Evolutionary conservation across 108 stramenopile genomes (phyloP), one percentile per base, ranked within the genome.

Genomic region (Fragilariopsis cylindrus): DNA sequence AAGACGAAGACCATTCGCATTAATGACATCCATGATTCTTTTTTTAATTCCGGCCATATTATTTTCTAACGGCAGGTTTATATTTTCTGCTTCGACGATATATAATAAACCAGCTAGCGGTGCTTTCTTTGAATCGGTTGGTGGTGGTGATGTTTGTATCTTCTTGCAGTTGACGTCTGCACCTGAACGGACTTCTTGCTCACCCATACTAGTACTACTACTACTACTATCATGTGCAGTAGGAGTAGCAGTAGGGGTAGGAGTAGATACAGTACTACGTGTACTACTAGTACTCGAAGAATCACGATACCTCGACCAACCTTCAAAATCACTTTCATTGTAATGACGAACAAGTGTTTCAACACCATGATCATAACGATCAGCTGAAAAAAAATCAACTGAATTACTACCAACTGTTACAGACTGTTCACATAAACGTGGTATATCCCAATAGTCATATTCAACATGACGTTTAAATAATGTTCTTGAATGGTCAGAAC

Each of bases 341-440:
- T 45, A 48, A 7, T 45, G 49, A 8, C 67, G 67, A 5, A 50
- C 45, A 8, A 81, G 39, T n/a, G 50, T 64, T 21, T 73, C 57
- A 4, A 64, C 53, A 0, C 43, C 60, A 11, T 82, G 74, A 21
- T 80, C 62, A 30, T 80, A 62, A 4, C 47, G 71, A 6, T 50
- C 57, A 11, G 13, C 71, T 9, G 60, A 19, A 13, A 74, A 40
- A 65, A 90, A 90, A 70, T 90, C 90, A 45, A 88, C 72, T 4
- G 70, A 74, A 71, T 87, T 87, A 57, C 80, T 81, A 42, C 87
- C 90, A 74, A 88, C 75, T 15, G 83, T 81, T 78, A 84, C 77
- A 70, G 72, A 78, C 56, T 85, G 85, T 55, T 84, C 81, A 70
- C 90, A 88, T 16, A 90, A 64, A 15, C 87, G 76, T 6, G 90